Evolutionary conservation across 2,329 filamentous ascomycete species (phyloP).

Genomic region (Juglanconis juglandina): DNA sequence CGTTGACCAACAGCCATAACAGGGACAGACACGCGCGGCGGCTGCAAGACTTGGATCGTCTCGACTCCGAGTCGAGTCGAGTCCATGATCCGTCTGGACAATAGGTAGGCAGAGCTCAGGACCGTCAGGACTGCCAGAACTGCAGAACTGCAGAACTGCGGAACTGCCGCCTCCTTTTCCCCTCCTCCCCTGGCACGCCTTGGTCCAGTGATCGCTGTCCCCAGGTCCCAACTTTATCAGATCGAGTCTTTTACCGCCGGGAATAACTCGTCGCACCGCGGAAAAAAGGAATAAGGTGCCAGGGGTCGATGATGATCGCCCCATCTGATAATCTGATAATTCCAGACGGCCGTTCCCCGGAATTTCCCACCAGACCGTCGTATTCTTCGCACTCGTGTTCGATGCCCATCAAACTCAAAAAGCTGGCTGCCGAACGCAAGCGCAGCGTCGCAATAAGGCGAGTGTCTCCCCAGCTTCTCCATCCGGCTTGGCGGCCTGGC

Average conservation of each 20-base stretch:
- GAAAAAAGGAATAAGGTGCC: too few species aligned
- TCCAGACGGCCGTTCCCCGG: too few species aligned
- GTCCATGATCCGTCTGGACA: too few species aligned
- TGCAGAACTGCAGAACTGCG: too few species aligned
- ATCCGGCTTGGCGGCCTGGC: not conserved
- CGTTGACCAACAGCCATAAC: not conserved
- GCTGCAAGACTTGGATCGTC: not conserved
- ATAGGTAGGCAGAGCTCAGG: too few species aligned
- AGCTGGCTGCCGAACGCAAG: too few species aligned
- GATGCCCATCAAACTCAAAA: too few species aligned
- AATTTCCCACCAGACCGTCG: too few species aligned
- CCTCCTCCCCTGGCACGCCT: not conserved
- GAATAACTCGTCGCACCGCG: not conserved
- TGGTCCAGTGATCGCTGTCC: not conserved
- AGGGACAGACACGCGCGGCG: not conserved
- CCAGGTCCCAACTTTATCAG: not conserved
- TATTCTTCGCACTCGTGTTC: too few species aligned
- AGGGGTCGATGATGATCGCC: not conserved
- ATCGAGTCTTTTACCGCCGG: not conserved
- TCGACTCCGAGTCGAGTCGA: constrained; percentile 22
- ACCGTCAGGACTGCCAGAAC: too few species aligned
- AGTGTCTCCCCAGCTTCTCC: not conserved
- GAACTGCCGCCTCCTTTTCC: constrained; percentile 23
- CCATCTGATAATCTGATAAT: constrained; percentile 4
- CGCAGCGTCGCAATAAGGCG: not conserved